These are phyloP conservation scores for Teunomyces stri DNA, from an alignment of 805 yeast genomes.

Conservation along the genomic window DNA sequence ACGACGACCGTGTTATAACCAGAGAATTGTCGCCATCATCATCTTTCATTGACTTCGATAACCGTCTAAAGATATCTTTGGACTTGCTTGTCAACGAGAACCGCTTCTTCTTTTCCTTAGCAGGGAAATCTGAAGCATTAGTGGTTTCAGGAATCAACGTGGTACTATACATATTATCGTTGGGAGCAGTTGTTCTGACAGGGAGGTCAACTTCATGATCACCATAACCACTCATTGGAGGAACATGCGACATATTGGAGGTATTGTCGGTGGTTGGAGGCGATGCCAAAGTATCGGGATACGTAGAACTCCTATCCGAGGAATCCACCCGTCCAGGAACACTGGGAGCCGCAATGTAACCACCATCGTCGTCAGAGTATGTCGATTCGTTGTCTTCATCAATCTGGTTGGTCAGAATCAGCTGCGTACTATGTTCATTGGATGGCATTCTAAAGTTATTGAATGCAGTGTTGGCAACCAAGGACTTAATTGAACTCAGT, in stretches of 20 bases:
- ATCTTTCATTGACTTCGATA: slow-evolving; percentile 21
- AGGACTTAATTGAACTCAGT: slow-evolving; percentile 21
- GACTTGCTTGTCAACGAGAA: slow-evolving; percentile 28
- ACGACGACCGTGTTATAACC: background rate
- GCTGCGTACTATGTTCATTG: background rate
- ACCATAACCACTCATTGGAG: background rate
- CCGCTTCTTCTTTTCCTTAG: slow-evolving; percentile 20
- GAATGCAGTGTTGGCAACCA: slow-evolving; percentile 37
- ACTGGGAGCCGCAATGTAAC: background rate
- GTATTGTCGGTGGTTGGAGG: slow-evolving; percentile 6
- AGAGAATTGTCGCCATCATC: slow-evolving; percentile 4
- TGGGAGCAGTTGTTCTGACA: background rate
- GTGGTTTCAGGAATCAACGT: slow-evolving; percentile 2
- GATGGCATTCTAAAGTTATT: slow-evolving; percentile 27
- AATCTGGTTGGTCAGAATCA: background rate
- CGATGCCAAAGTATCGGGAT: slow-evolving; percentile 6
- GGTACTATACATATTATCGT: background rate
- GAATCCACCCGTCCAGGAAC: background rate
- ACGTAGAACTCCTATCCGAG: slow-evolving; percentile 6
- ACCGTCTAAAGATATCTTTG: slow-evolving; percentile 30
- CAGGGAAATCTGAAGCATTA: background rate
- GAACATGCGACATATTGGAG: slow-evolving; percentile 4
- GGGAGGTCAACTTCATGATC: background rate
- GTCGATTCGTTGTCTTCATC: background rate
- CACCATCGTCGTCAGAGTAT: background rate